Evolutionary conservation across 2,329 filamentous ascomycete species (phyloP).

Genomic region (Aspergillus fijiensis): DNA sequence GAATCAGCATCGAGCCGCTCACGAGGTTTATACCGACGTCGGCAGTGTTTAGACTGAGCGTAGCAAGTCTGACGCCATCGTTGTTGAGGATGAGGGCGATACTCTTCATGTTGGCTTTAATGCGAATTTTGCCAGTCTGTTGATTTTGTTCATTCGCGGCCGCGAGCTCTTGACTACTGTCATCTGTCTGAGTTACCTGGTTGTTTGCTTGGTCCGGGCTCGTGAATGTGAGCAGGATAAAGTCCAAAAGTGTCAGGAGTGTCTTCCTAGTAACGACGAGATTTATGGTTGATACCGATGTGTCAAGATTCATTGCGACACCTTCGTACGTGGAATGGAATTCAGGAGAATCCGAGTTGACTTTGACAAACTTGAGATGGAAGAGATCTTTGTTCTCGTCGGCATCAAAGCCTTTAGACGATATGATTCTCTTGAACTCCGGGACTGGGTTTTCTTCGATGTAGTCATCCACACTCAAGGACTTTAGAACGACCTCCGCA

Average conservation of each 20-base stretch:
- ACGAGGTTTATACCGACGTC: conserved; percentile 87
- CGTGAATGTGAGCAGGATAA: conserved; percentile 89
- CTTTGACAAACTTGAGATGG: conserved; percentile 81
- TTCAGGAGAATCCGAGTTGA: conserved; percentile 88
- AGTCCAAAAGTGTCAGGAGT: conserved; percentile 86
- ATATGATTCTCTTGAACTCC: conserved; percentile 97
- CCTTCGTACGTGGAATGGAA: conserved; percentile 90
- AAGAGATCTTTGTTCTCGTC: conserved; percentile 79
- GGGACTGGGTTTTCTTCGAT: conserved; percentile 80
- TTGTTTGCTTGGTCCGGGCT: conserved; percentile 55
- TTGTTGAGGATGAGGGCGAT: conserved; percentile 96
- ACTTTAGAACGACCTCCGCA: conserved; percentile 83
- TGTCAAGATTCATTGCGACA: conserved; percentile 88
- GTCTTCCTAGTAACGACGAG: conserved; percentile 91
- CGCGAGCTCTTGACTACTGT: conserved; percentile 26
- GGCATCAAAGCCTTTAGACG: conserved; percentile 71
- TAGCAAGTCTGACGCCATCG: conserved; percentile 91
- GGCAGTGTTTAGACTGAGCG: conserved; percentile 86
- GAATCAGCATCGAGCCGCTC: conserved; percentile 82
- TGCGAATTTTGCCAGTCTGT: conserved; percentile 73
- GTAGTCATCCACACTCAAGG: conserved; percentile 88
- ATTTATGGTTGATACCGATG: conserved; percentile 92
- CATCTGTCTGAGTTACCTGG: conserved; percentile 32
- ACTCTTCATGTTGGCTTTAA: conserved; percentile 90
- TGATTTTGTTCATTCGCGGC: conserved; percentile 29